Percentiles rank a stretch among this genome's conserved stretches.
Evolutionary conservation across 2,329 filamentous ascomycete genomes (phyloP).

Genomic region (Phyllachora maydis): DNA sequence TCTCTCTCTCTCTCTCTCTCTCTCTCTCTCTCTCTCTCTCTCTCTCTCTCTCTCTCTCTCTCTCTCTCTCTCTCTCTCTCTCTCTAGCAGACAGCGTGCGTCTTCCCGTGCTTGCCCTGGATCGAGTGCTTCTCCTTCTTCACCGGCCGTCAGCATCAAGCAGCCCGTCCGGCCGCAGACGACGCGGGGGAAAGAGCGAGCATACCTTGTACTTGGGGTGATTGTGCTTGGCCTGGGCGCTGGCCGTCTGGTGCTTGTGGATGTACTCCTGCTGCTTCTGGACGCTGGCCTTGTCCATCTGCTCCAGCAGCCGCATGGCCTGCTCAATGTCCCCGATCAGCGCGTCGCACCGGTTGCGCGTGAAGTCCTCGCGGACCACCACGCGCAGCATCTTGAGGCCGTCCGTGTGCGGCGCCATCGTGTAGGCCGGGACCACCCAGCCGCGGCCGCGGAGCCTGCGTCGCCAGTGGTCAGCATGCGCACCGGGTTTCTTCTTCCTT

Average conservation of each 20-base stretch:
- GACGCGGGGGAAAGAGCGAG: background rate
- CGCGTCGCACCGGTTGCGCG: conserved; percentile 57
- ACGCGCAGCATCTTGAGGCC: conserved; percentile 79
- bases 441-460: conserved; percentile 68
- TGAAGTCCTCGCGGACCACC: conserved; percentile 86
- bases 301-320: conserved; percentile 47
- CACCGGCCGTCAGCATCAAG: conserved; percentile 4
- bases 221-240: conserved; percentile 30
- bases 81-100: conserved; percentile 74
- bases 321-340: conserved; percentile 64
- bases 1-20: too few relatives aligned
- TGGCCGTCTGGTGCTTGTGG: conserved; percentile 28
- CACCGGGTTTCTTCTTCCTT: too few relatives aligned
- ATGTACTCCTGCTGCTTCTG: conserved; percentile 49
- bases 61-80: too few relatives aligned
- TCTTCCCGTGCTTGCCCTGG: conserved; percentile 81
- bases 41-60: too few relatives aligned
- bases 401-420: conserved; percentile 78
- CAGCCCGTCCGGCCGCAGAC: background rate
- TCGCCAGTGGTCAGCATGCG: too few relatives aligned
- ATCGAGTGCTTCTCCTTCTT: conserved; percentile 67
- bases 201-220: conserved; percentile 28
- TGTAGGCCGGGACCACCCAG: conserved; percentile 93
- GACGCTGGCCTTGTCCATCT: conserved; percentile 54
- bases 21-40: too few relatives aligned